These are phyloP conservation scores for Geotrichum bryndzae DNA, from an alignment of 1,139 yeast genomes.

Conservation along the genomic window DNA sequence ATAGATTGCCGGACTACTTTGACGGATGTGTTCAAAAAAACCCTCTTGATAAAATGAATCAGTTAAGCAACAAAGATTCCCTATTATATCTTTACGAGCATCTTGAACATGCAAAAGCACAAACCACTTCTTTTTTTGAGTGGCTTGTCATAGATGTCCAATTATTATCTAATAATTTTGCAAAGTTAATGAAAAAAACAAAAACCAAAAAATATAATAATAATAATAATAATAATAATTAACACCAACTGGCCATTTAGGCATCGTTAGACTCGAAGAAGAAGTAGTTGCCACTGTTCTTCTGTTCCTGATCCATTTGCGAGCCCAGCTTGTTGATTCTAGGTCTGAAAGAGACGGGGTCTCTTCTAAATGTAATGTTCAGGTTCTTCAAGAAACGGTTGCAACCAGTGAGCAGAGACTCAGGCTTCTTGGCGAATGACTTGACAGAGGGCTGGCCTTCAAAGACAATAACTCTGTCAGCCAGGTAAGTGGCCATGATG, in stretches of 20 bases:
- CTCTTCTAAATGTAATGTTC: conserved; percentile 98
- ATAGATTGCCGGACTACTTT: too few species aligned
- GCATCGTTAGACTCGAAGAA: conserved; percentile 66
- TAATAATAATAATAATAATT: too few species aligned
- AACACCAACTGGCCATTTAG: conserved; percentile 10
- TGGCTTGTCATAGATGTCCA: too few species aligned
- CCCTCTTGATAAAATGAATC: too few species aligned
- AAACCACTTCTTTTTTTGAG: too few species aligned
- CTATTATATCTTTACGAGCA: too few species aligned
- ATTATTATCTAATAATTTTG: too few species aligned
- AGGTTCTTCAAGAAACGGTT: conserved; percentile 92
- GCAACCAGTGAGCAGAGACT: conserved; percentile 92
- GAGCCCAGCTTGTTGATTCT: conserved; percentile 96
- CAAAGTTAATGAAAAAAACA: not conserved
- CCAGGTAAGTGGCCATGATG: conserved; percentile 98
- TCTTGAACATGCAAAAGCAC: too few species aligned
- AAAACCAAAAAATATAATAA: not conserved
- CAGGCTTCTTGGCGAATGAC: conserved; percentile 81
- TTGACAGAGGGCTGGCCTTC: conserved; percentile 88
- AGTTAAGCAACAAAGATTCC: too few species aligned
- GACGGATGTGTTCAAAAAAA: too few species aligned
- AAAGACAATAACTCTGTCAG: conserved; percentile 96
- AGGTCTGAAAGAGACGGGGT: conserved; percentile 95
- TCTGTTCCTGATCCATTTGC: conserved; percentile 98
- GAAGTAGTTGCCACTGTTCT: conserved; percentile 84